Evolutionary conservation across 176 grass and related monocot genomes (phyloP).

Genomic region (Musa beccarii): DNA sequence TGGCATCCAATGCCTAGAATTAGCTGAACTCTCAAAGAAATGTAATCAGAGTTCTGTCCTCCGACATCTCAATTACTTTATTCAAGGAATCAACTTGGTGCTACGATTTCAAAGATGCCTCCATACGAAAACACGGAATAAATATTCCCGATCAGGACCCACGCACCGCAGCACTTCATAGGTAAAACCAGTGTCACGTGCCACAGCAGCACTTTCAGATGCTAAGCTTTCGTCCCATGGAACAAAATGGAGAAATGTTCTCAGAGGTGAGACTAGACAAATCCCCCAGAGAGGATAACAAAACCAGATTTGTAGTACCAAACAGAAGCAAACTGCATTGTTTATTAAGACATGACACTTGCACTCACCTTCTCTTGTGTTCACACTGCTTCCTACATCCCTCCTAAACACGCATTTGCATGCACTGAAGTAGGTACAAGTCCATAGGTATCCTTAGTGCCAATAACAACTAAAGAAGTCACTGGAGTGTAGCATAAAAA

Average conservation of each 20-base stretch:
- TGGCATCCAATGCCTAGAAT: too few species aligned
- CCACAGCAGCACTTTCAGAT: not conserved
- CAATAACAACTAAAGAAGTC: too few species aligned
- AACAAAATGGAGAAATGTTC: not conserved
- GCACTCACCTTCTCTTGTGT: not conserved
- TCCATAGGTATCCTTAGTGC: not conserved
- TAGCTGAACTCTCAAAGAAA: too few species aligned
- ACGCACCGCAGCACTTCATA: not conserved
- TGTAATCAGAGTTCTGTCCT: too few species aligned
- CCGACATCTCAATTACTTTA: too few species aligned
- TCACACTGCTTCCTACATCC: not conserved
- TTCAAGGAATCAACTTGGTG: not conserved
- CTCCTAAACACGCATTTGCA: not conserved
- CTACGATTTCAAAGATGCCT: constrained; percentile 7
- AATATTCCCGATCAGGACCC: not conserved
- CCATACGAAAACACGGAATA: not conserved
- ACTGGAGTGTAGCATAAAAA: not conserved
- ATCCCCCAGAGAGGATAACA: not conserved
- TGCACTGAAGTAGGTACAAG: not conserved
- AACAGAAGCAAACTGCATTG: not conserved
- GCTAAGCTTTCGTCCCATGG: not conserved
- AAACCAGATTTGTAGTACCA: not conserved
- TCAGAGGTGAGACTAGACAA: not conserved
- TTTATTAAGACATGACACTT: not conserved
- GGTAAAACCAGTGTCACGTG: not conserved